Conservation (phyloP, 371 early-diverging fungal genomes). For the Coemansia sp. region DNA sequence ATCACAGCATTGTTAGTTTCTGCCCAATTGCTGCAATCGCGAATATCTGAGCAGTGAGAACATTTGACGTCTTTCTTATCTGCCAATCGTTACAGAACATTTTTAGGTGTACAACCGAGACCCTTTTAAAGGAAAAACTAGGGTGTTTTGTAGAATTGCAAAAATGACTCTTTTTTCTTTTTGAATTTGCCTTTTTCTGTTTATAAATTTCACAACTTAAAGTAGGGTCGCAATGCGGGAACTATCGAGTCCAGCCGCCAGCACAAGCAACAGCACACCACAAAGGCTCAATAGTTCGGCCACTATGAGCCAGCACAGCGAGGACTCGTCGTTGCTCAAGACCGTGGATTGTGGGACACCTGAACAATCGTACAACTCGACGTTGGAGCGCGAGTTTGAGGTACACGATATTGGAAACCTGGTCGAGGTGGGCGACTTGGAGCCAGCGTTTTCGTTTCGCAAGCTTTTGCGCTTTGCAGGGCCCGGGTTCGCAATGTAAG, state of each 20-base stretch:
- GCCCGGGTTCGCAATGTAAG: conserved; percentile 57
- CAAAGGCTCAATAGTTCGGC: background rate
- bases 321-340: background rate
- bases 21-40: background rate
- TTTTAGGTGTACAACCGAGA: background rate
- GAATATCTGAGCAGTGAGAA: background rate
- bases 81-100: background rate
- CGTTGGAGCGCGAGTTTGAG: conserved; percentile 37
- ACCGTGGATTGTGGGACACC: background rate
- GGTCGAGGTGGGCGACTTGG: conserved; percentile 35
- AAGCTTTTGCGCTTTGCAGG: conserved; percentile 46
- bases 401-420: conserved; percentile 31
- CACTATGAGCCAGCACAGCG: background rate
- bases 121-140: background rate
- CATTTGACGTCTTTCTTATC: background rate
- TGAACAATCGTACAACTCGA: background rate
- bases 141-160: background rate
- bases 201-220: background rate
- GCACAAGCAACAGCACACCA: background rate
- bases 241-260: background rate
- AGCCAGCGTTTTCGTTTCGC: conserved; percentile 37
- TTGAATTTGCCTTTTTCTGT: background rate
- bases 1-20: conserved; percentile 57
- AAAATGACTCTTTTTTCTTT: background rate
- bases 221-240: background rate